Evolutionary conservation across 2,329 filamentous ascomycete species (phyloP), one percentile per base, ranked within the genome.

Genomic region (Cordyceps cicadae): DNA sequence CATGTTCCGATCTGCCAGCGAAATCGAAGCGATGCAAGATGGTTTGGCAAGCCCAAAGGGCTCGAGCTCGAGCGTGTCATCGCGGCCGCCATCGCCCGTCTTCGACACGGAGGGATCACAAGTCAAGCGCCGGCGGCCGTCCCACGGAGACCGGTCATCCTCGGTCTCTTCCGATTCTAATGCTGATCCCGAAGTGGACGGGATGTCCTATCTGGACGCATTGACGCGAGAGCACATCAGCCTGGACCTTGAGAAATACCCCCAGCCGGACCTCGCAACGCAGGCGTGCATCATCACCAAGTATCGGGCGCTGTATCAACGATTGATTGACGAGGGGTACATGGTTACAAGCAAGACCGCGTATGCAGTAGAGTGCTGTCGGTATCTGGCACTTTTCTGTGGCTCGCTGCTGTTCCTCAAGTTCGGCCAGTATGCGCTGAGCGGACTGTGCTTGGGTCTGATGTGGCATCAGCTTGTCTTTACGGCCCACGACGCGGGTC

Each of bases 391-490:
- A 12, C 81, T 96, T 32, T 86, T 89, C 57, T 69, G 73, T 15
- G 73, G 86, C 54, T 85, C 85, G 64, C 73, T 92, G 41, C 70
- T 81, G 5, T 85, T 83, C 67, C 75, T 94, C 21, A 80, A 74
- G 17, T 77, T 76, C 69, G 81, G 80, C 41, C 90, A 87, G 83
- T 93, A 89, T 69, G 78, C 76, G 53, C 76, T 82, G 2, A 90
- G 89, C 61, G 92, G 85, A 1, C 71, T 89, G 54, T 91, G 87
- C 66, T 79, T 97, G 3, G 94, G 93, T 21, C 80, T 84, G 64
- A 82, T 96, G 69, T 97, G 94, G 93, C 94, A 97, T 70, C 94
- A 97, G 71, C 81, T 97, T 32, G 89, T 93, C 56, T 99, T 99
- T 70, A 87, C 88, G 1, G 94, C 90, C 63, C 94, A 99, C 73